A percentile compares a stretch with the other conserved stretches of the same genome.
These are phyloP conservation scores for Globisporangium nagaii DNA, from an alignment of 352 stramenopile species.

Conservation along the genomic window DNA sequence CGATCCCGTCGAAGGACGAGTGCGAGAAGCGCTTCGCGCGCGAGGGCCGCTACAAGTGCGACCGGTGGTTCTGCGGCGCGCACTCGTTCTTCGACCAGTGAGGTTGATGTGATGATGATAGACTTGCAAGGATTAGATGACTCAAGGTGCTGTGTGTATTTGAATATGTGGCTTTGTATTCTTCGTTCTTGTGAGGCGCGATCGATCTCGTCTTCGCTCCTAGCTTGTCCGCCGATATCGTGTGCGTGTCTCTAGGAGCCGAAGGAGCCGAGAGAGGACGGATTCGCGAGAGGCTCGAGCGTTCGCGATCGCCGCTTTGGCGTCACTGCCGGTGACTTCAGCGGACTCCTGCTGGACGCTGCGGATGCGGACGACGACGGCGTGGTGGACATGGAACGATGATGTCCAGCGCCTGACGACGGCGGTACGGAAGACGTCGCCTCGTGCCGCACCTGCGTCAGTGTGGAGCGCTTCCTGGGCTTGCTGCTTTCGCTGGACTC, in stretches of 20 bases:
- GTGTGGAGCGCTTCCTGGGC: slow-evolving; percentile 18
- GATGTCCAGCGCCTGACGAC: not conserved
- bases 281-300: slow-evolving; percentile 33
- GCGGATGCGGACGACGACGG: slow-evolving; percentile 1
- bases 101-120: not conserved
- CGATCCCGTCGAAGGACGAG: slow-evolving; percentile 28
- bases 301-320: slow-evolving; percentile 50
- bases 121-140: not conserved
- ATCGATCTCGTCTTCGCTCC: too few species aligned
- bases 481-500: slow-evolving; percentile 4
- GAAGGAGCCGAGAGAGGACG: not conserved
- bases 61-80: slow-evolving; percentile 65
- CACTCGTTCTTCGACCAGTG: slow-evolving; percentile 26
- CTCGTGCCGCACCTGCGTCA: slow-evolving; percentile 33
- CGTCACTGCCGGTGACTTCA: slow-evolving; percentile 30
- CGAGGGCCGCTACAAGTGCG: slow-evolving; percentile 66
- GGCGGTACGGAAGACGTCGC: not conserved
- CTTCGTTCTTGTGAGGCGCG: too few species aligned
- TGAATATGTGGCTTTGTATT: slow-evolving; percentile 1
- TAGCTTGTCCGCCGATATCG: too few species aligned
- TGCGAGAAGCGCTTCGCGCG: slow-evolving; percentile 45
- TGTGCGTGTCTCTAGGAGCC: too few species aligned
- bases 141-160: slow-evolving; percentile 1
- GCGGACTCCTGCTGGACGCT: slow-evolving; percentile 17
- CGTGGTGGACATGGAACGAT: slow-evolving; percentile 1